phyloP scores from a whole-genome alignment of 106 monocot genomes.

The Acorus gramineus region DNA sequence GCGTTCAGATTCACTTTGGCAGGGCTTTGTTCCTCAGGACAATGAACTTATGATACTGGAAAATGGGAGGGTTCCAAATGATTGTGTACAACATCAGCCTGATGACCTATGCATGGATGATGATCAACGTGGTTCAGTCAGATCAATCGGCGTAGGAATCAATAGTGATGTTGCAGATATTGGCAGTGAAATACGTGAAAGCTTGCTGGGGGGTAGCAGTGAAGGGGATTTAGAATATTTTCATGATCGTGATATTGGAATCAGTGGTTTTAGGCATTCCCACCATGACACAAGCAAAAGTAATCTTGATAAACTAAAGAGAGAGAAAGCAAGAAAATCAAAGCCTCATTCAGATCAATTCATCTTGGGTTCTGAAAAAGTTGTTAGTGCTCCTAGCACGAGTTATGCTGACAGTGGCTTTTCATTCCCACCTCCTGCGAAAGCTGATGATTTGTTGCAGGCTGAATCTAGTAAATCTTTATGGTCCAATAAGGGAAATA shows the following conservation, averaged over 20 bases:
- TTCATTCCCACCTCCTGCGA: conserved; percentile 68
- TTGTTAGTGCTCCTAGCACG: conserved; percentile 6
- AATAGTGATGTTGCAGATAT: conserved; percentile 90
- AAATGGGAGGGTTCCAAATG: conserved; percentile 45
- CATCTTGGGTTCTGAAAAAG: conserved; percentile 25
- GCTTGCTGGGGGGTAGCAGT: conserved; percentile 73
- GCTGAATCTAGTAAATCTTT: conserved; percentile 31
- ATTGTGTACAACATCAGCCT: conserved; percentile 25
- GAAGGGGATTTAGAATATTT: conserved; percentile 85
- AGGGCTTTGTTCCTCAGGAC: conserved; percentile 80
- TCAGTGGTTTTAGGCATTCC: conserved; percentile 31
- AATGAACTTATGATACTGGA: conserved; percentile 51
- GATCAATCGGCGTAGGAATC: conserved; percentile 96
- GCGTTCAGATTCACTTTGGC: conserved; percentile 81
- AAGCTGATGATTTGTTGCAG: conserved; percentile 23
- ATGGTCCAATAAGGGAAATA: conserved; percentile 38
- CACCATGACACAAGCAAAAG: conserved; percentile 21
- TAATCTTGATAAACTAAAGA: conserved; percentile 22
- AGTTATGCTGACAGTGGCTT: conserved; percentile 56
- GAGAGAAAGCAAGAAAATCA: conserved; percentile 29
- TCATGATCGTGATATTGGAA: conserved; percentile 40
- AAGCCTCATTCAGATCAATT: conserved; percentile 33
- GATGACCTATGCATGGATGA: conserved; percentile 67
- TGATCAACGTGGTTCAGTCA: conserved; percentile 80
- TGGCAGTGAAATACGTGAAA: conserved; percentile 80